These are phyloP conservation scores for Flaveria ramosissima DNA, from an alignment of 129 eudicot species.

Conservation along the genomic window DNA sequence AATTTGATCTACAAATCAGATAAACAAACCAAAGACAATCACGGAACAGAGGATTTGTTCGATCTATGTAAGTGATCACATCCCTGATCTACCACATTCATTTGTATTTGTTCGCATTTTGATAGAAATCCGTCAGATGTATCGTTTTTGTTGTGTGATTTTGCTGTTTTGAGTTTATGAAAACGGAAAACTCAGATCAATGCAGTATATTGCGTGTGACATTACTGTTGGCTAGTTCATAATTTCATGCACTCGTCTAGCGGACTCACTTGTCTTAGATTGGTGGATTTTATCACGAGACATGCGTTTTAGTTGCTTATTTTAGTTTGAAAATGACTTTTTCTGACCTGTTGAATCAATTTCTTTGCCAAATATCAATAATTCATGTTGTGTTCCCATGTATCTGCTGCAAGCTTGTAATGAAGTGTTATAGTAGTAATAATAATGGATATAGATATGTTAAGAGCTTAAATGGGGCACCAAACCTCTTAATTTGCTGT, in stretches of 20 bases:
- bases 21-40: slow-evolving; percentile 5
- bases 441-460: not conserved
- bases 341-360: not conserved
- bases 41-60: slow-evolving; percentile 26
- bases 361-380: slow-evolving; percentile 4
- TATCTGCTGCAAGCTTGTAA: slow-evolving; percentile 15
- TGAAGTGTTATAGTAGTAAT: slow-evolving; percentile 23
- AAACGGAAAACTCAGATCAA: no score
- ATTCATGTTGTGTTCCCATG: not conserved
- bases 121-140: not conserved
- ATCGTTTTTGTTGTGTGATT: not conserved
- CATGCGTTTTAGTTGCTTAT: not conserved
- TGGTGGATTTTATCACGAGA: not conserved
- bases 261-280: slow-evolving; percentile 1
- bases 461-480: not conserved
- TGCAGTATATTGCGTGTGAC: slow-evolving; percentile 1
- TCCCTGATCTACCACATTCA: slow-evolving; percentile 34
- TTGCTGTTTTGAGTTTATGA: slow-evolving; percentile 21
- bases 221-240: slow-evolving; percentile 22
- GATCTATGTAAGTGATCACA: slow-evolving; percentile 35
- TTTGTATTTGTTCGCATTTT: slow-evolving; percentile 4
- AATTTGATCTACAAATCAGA: slow-evolving; percentile 15
- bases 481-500: not conserved
- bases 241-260: not conserved
- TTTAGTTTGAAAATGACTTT: slow-evolving; percentile 9